phyloP scores from a whole-genome alignment of 805 yeast genomes.

The Hanseniaspora lachancei region DNA sequence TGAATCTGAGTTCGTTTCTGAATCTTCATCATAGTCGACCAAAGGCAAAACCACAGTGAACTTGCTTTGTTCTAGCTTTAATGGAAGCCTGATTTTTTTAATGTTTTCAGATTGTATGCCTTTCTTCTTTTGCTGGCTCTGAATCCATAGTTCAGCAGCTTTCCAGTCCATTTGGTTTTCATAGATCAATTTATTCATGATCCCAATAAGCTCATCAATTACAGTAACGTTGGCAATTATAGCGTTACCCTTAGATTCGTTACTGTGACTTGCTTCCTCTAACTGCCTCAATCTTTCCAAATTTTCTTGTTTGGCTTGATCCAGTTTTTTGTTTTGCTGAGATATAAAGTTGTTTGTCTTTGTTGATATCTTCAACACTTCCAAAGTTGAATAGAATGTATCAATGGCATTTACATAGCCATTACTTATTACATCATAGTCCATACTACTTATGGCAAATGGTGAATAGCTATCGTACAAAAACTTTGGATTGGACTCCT shows the following conservation, averaged over 20 bases:
- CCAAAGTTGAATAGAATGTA: conserved; percentile 69
- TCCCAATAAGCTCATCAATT: conserved; percentile 57
- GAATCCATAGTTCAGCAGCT: conserved; percentile 63
- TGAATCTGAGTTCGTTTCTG: conserved; percentile 25
- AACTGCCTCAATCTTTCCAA: conserved; percentile 55
- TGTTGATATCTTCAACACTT: conserved; percentile 63
- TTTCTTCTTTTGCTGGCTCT: conserved; percentile 53
- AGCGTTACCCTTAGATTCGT: conserved; percentile 57
- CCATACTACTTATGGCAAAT: conserved; percentile 36
- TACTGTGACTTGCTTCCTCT: conserved; percentile 46
- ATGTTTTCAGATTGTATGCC: conserved; percentile 41
- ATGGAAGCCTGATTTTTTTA: conserved; percentile 45
- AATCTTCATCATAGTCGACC: conserved; percentile 30
- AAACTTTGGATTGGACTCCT: conserved; percentile 26
- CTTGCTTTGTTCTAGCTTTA: conserved; percentile 56
- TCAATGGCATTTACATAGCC: conserved; percentile 69
- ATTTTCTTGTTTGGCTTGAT: conserved; percentile 63
- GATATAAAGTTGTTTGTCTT: conserved; percentile 63
- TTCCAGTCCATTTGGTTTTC: conserved; percentile 91
- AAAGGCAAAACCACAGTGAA: conserved; percentile 44
- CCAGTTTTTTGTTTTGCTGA: conserved; percentile 61
- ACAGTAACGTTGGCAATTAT: conserved; percentile 55
- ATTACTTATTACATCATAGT: conserved; percentile 39
- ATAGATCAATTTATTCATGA: conserved; percentile 46
- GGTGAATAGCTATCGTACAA: conserved; percentile 61